Percentiles rank a stretch among this genome's conserved stretches.
phyloP scores from a whole-genome alignment of 2,329 filamentous ascomycete genomes.

The Arthrobotrys sinensis region DNA sequence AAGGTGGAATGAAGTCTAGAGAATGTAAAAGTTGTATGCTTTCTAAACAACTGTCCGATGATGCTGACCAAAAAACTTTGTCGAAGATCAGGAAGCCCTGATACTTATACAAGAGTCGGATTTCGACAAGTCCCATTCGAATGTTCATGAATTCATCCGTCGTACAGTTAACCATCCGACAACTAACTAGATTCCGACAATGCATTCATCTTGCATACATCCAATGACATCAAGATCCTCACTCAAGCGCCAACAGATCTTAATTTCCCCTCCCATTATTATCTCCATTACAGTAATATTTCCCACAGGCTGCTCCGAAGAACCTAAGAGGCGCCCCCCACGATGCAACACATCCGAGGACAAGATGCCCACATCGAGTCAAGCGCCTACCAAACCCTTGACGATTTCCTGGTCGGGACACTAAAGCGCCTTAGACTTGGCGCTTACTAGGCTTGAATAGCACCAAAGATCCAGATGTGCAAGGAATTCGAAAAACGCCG shows the following conservation, averaged over 20 bases:
- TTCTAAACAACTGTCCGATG: not conserved
- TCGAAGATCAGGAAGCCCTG: not conserved
- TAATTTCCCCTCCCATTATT: not conserved
- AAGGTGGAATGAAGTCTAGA: not conserved
- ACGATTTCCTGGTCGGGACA: not conserved
- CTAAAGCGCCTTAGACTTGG: slow-evolving; percentile 15
- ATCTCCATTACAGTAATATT: slow-evolving; percentile 9
- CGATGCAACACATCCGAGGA: slow-evolving; percentile 31
- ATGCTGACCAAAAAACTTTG: not conserved
- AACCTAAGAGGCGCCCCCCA: not conserved
- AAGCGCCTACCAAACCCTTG: slow-evolving; percentile 11
- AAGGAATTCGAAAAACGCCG: not conserved
- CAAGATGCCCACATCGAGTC: slow-evolving; percentile 12
- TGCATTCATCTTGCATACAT: slow-evolving; percentile 13
- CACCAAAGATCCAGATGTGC: slow-evolving; percentile 10
- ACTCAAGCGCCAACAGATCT: not conserved
- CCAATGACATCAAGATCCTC: not conserved
- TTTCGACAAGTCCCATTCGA: not conserved
- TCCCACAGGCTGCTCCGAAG: slow-evolving; percentile 1
- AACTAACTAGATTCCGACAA: slow-evolving; percentile 2
- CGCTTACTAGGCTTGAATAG: not conserved
- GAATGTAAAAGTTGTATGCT: not conserved
- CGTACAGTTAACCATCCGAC: not conserved
- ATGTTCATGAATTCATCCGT: not conserved
- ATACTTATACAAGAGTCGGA: slow-evolving; percentile 5